Percentiles rank a stretch among this genome's conserved stretches.
phyloP scores from a whole-genome alignment of 176 grass and related monocot species.

The Cymbopogon citratus region DNA sequence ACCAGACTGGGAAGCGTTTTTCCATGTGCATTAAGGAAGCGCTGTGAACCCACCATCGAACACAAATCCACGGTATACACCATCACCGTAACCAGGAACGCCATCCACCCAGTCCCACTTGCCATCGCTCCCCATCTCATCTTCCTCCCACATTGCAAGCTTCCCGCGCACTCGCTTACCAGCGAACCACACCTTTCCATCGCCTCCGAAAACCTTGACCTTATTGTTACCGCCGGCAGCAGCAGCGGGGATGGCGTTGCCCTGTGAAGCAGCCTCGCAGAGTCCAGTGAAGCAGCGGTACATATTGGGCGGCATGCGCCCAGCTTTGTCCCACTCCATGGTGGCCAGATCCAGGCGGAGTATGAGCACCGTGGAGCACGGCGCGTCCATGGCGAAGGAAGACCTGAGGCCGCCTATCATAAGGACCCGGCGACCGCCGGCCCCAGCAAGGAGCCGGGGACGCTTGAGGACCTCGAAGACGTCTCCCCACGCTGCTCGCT shows the following conservation, averaged over 20 bases:
- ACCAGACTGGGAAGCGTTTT: neutral
- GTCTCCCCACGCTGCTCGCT: slow-evolving; percentile 62
- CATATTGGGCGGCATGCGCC: slow-evolving; percentile 85
- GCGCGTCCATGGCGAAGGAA: slow-evolving; percentile 69
- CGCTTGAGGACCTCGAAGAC: slow-evolving; percentile 96
- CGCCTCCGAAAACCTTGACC: slow-evolving; percentile 96
- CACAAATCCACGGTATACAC: slow-evolving; percentile 87
- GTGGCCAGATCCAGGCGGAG: slow-evolving; percentile 73
- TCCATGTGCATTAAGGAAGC: slow-evolving; percentile 39
- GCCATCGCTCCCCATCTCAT: slow-evolving; percentile 42
- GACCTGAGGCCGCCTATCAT: slow-evolving; percentile 94
- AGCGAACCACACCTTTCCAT: slow-evolving; percentile 95
- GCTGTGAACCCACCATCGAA: slow-evolving; percentile 90
- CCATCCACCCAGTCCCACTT: slow-evolving; percentile 87
- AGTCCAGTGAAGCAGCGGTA: slow-evolving; percentile 85
- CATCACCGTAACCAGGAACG: slow-evolving; percentile 68
- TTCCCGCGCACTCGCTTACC: slow-evolving; percentile 83
- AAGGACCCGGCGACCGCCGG: slow-evolving; percentile 55
- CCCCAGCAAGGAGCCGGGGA: slow-evolving; percentile 71
- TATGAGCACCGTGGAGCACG: slow-evolving; percentile 95
- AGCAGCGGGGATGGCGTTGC: neutral
- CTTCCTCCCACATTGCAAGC: slow-evolving; percentile 98
- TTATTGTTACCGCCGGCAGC: slow-evolving; percentile 68
- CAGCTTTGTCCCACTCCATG: slow-evolving; percentile 98
- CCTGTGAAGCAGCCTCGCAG: slow-evolving; percentile 38